phyloP scores from a whole-genome alignment of 345 rosid genomes.

The Syzygium oleosum region DNA sequence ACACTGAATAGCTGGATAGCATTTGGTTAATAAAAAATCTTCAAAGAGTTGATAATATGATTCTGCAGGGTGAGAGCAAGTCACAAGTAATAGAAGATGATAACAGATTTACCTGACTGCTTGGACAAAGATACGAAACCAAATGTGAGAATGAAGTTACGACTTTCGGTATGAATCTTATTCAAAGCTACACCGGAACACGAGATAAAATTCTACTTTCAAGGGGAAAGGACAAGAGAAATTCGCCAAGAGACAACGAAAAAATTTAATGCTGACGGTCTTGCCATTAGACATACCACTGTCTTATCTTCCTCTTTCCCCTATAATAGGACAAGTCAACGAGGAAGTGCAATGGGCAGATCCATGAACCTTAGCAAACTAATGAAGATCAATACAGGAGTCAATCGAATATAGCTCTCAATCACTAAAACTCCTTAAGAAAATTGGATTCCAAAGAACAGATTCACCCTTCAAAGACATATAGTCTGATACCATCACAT shows the following conservation, averaged over 20 bases:
- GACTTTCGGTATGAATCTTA: not conserved
- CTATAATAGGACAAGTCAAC: not conserved
- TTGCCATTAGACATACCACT: too few relatives aligned
- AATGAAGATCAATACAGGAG: not conserved
- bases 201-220: not conserved
- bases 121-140: not conserved
- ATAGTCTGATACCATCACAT: not conserved
- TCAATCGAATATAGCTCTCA: not conserved
- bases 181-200: not conserved
- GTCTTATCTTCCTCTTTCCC: too few relatives aligned
- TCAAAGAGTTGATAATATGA: not conserved
- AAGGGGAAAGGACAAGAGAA: not conserved
- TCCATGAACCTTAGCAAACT: not conserved
- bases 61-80: not conserved
- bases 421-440: not conserved
- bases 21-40: not conserved
- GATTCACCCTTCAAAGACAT: not conserved
- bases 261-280: too few relatives aligned
- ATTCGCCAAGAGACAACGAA: not conserved
- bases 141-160: not conserved
- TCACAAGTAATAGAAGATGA: not conserved
- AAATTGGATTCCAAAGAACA: not conserved
- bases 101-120: not conserved
- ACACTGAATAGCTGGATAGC: not conserved
- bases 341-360: not conserved